Percentiles rank a stretch among this genome's conserved stretches.
These are phyloP conservation scores for Ustilago curta DNA, from an alignment of 1,284 basidiomycete species.

Conservation along the genomic window DNA sequence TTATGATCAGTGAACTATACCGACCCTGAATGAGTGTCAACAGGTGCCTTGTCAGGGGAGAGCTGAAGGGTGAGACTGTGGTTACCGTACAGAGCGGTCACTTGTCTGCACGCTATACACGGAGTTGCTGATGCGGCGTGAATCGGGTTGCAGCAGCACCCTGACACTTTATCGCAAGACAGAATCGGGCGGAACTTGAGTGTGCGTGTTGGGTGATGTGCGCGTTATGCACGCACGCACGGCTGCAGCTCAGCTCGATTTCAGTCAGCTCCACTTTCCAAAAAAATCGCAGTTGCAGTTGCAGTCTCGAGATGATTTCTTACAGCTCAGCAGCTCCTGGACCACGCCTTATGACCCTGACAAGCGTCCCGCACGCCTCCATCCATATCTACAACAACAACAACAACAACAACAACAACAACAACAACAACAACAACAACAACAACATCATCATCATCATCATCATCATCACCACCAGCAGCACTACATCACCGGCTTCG, in stretches of 20 bases:
- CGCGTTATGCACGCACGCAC: slow-evolving; percentile 6
- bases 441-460: too few relatives aligned
- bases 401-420: not conserved
- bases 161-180: not conserved
- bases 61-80: not conserved
- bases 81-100: not conserved
- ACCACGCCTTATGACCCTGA: slow-evolving; percentile 11
- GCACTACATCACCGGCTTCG: not conserved
- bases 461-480: not conserved
- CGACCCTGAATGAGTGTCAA: not conserved
- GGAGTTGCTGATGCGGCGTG: not conserved
- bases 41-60: not conserved
- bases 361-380: not conserved
- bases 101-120: slow-evolving; percentile 3
- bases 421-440: too few relatives aligned
- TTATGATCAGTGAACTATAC: not conserved
- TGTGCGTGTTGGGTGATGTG: slow-evolving; percentile 4
- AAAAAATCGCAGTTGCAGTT: slow-evolving; percentile 7
- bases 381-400: not conserved
- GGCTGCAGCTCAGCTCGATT: slow-evolving; percentile 10
- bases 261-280: not conserved
- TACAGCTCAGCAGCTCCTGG: slow-evolving; percentile 7
- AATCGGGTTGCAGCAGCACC: slow-evolving; percentile 4
- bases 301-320: not conserved
- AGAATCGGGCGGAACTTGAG: not conserved